Base-by-base conservation (phyloP, 768 basidiomycete species). In the Cystoderma amianthinum region DNA sequence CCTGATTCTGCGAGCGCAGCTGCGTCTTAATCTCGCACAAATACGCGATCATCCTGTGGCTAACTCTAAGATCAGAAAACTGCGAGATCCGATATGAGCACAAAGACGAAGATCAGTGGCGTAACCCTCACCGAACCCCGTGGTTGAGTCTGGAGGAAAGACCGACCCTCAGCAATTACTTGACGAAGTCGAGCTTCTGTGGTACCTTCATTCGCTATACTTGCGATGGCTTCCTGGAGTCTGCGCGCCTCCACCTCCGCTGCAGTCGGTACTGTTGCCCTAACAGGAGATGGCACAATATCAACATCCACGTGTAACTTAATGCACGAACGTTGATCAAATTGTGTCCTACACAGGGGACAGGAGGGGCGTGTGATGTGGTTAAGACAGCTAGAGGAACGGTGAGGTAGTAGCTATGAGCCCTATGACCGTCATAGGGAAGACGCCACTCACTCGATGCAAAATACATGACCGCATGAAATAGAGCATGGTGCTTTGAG, bases 391-490 rank as follows among this genome's bases (percentile, higher is more conserved):
- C 82, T 83, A 50, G 7, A 38, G 13, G 11, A 38, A 23, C n/a
- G 12, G 39, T 32, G 39, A 23, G 45, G 42, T n/a, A n/a, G n/a
- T n/a, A n/a, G n/a, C n/a, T n/a, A n/a, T n/a, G n/a, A n/a, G n/a
- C n/a, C n/a, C n/a, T n/a, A n/a, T n/a, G n/a, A n/a, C n/a, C n/a
- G n/a, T n/a, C n/a, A n/a, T n/a, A n/a, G n/a, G n/a, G n/a, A n/a
- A n/a, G n/a, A n/a, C n/a, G n/a, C n/a, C 5, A 65, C 70, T 42
- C 41, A 68, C 65, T 56, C 59, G 46, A 62, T 60, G 51, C 81
- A 87, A 60, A 85, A 85, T 42, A 79, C 74, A 55, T 87, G 84
- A 13, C 85, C 85, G 46, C 85, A 88, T 36, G 68, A 45, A 50
- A 86, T 82, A 37, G 76, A 71, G 52, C 80, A 76, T 38, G 84